A percentile compares a stretch with the other conserved stretches of the same genome.
These are phyloP conservation scores for Zostera marina DNA, from an alignment of 116 monocot genomes.

Conservation along the genomic window DNA sequence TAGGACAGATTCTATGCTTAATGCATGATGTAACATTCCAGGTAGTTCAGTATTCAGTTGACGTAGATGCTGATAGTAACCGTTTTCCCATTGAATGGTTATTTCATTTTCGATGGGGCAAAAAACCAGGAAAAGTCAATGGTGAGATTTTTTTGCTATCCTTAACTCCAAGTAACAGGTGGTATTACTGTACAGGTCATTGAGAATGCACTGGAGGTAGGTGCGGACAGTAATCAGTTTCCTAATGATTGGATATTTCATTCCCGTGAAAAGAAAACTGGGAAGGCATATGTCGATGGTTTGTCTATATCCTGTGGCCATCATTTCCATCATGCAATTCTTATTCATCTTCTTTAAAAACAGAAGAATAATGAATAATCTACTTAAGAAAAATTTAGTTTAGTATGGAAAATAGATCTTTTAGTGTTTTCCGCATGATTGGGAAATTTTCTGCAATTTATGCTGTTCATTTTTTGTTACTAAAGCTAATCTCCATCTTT, in stretches of 20 bases:
- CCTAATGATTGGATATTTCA: conserved; percentile 92
- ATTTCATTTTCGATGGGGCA: conserved; percentile 89
- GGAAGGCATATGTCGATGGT: conserved; percentile 86
- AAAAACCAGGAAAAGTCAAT: conserved; percentile 62
- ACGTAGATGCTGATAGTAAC: conserved; percentile 62
- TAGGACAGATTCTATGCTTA: not conserved
- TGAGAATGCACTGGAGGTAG: conserved; percentile 82
- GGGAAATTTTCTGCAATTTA: not conserved
- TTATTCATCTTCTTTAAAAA: not conserved
- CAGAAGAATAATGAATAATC: too few relatives aligned
- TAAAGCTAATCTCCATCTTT: not conserved
- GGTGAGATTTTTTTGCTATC: conserved; percentile 27
- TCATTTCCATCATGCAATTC: conserved; percentile 1
- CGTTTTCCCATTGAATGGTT: conserved; percentile 77
- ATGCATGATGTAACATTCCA: conserved; percentile 10
- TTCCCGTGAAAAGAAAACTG: conserved; percentile 85
- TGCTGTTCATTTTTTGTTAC: not conserved
- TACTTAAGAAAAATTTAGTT: too few relatives aligned
- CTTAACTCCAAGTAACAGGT: conserved; percentile 17
- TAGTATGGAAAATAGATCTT: too few relatives aligned
- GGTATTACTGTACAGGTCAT: conserved; percentile 62
- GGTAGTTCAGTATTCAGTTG: conserved; percentile 71
- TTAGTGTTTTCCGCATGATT: not conserved
- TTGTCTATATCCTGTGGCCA: conserved; percentile 20
- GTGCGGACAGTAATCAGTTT: conserved; percentile 75